phyloP scores from a whole-genome alignment of 2,329 filamentous ascomycete species.

The Grosmannia serpens region DNA sequence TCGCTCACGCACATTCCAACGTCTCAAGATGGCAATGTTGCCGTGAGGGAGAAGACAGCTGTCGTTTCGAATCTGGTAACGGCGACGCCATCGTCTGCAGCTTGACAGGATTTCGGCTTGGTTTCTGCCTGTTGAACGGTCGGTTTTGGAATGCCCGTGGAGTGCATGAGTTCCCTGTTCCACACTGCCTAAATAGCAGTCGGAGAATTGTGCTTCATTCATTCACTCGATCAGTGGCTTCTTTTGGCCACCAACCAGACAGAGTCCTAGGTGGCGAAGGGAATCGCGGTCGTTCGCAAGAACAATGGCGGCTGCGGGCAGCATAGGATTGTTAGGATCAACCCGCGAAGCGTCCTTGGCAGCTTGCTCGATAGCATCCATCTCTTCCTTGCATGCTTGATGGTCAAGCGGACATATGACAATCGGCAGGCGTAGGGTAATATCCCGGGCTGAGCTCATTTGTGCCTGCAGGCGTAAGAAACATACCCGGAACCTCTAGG shows the following conservation, averaged over 20 bases:
- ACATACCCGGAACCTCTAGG: background rate
- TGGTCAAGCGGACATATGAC: slow-evolving; percentile 94
- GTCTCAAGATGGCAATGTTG: background rate
- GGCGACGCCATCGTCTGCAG: background rate
- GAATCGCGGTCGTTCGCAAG: slow-evolving; percentile 61
- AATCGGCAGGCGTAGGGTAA: slow-evolving; percentile 79
- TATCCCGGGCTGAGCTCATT: slow-evolving; percentile 78
- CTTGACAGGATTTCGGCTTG: background rate
- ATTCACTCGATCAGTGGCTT: slow-evolving; percentile 51
- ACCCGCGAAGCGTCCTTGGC: slow-evolving; percentile 86
- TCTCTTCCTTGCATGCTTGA: slow-evolving; percentile 92
- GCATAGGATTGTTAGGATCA: slow-evolving; percentile 80
- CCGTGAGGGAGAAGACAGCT: background rate
- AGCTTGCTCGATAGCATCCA: slow-evolving; percentile 94
- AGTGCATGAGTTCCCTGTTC: background rate
- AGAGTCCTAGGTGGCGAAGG: slow-evolving; percentile 49
- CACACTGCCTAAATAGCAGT: background rate
- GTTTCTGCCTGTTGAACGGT: background rate
- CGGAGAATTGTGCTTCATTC: background rate
- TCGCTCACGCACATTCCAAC: background rate
- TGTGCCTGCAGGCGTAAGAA: slow-evolving; percentile 51
- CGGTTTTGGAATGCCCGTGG: background rate
- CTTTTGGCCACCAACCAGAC: slow-evolving; percentile 51
- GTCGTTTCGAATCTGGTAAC: background rate
- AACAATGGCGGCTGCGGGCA: slow-evolving; percentile 78